Conservation (phyloP, 352 stramenopile genomes). For the Pythium periplocum region DNA sequence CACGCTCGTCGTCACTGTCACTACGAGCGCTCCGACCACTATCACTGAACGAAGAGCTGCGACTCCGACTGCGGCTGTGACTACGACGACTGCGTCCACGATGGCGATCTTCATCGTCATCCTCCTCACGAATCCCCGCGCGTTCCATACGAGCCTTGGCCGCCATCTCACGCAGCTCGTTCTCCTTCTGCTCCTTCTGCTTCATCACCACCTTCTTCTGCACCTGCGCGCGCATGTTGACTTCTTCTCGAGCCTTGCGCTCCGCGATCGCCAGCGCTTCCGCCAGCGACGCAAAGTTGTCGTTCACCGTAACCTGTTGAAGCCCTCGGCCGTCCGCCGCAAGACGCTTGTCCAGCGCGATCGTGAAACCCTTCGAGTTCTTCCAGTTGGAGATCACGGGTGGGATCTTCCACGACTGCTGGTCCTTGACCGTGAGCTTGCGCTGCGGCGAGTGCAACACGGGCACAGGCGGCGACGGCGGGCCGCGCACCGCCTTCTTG, state of each 20-base stretch:
- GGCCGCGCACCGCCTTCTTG: constrained; percentile 93
- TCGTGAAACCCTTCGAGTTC: constrained; percentile 98
- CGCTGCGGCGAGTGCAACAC: constrained; percentile 91
- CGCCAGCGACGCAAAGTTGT: constrained; percentile 97
- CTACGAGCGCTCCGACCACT: constrained; percentile 7
- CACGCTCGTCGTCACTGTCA: constrained; percentile 30
- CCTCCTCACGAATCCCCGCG: constrained; percentile 44
- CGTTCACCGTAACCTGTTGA: constrained; percentile 95
- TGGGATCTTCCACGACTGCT: constrained; percentile 98
- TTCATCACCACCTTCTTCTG: constrained; percentile 87
- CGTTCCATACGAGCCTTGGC: constrained; percentile 92
- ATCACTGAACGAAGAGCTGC: constrained; percentile 11
- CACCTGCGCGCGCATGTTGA: constrained; percentile 91
- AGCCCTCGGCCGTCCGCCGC: constrained; percentile 96
- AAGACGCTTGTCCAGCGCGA: constrained; percentile 98
- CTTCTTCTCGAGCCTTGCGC: constrained; percentile 95
- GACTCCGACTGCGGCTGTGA: constrained; percentile 11
- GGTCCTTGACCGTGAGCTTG: constrained; percentile 91
- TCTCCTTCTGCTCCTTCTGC: constrained; percentile 95
- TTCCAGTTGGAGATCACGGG: constrained; percentile 99
- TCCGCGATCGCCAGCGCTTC: constrained; percentile 98
- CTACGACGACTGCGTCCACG: constrained; percentile 12
- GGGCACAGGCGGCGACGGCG: constrained; percentile 87
- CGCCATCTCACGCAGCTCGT: constrained; percentile 92
- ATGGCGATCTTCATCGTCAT: constrained; percentile 25